Conservation (phyloP, 1,284 basidiomycete genomes). For the Golubevia sp. region DNA sequence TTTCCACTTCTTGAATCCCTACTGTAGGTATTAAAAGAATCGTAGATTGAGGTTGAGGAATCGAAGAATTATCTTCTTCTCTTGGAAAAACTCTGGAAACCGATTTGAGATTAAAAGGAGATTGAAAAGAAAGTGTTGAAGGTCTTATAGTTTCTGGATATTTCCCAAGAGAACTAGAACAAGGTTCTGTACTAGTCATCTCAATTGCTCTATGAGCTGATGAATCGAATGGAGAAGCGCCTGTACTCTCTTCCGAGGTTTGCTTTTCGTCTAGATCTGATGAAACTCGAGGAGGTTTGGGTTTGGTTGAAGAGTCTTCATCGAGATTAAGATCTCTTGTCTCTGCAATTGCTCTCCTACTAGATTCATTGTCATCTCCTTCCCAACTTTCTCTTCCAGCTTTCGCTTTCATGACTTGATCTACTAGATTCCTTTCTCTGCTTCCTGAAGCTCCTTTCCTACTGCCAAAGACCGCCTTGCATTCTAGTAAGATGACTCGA, state of each 20-base stretch:
- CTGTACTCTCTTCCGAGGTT: too few relatives aligned
- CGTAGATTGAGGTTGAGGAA: not conserved
- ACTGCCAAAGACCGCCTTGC: constrained; percentile 20
- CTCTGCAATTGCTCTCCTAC: too few relatives aligned
- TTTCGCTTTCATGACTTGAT: constrained; percentile 8
- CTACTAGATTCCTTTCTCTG: constrained; percentile 13
- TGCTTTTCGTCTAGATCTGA: too few relatives aligned
- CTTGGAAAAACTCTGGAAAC: not conserved
- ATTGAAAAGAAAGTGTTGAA: not conserved
- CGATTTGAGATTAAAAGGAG: not conserved
- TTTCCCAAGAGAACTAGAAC: not conserved
- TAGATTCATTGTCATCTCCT: too few relatives aligned
- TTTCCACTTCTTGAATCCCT: too few relatives aligned
- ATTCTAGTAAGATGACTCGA: constrained; percentile 31
- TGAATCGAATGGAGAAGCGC: too few relatives aligned
- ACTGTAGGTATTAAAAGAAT: not conserved
- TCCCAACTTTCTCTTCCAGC: too few relatives aligned
- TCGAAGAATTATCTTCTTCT: too few relatives aligned
- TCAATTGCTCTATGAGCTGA: too few relatives aligned
- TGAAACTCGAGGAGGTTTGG: too few relatives aligned
- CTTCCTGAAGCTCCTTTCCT: constrained; percentile 3
- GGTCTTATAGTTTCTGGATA: not conserved
- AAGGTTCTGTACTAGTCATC: not conserved
- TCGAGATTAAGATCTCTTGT: too few relatives aligned
- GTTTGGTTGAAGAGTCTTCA: too few relatives aligned